Conservation (phyloP, 768 basidiomycete species). For the Tulasnella sp. region DNA sequence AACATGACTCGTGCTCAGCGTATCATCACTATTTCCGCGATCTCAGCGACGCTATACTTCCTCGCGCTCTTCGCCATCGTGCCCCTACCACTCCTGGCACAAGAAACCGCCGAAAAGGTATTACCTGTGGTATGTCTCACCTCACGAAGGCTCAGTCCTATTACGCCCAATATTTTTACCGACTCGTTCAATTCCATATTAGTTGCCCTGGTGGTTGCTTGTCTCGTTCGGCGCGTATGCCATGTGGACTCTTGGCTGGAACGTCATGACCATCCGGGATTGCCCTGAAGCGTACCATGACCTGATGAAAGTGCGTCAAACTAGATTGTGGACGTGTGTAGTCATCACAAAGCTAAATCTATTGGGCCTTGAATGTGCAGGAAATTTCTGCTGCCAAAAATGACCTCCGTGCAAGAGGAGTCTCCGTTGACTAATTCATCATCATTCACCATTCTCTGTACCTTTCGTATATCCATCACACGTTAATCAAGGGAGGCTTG, state of each 20-base stretch:
- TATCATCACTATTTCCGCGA: background rate
- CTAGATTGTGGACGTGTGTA: background rate
- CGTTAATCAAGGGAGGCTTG: no score
- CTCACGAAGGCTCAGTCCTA: background rate
- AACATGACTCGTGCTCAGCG: constrained; percentile 22
- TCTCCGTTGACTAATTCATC: constrained; percentile 19
- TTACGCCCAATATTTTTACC: background rate
- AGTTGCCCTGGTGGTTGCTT: constrained; percentile 23
- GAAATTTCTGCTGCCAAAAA: constrained; percentile 22
- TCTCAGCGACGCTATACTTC: constrained; percentile 15
- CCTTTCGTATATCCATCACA: background rate
- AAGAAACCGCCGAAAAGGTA: constrained; percentile 12
- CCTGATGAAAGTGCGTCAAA: constrained; percentile 18
- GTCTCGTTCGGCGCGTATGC: constrained; percentile 23
- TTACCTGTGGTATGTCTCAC: constrained; percentile 20
- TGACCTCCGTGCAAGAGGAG: constrained; percentile 19
- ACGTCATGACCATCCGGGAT: constrained; percentile 21
- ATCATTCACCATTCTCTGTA: background rate
- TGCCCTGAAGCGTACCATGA: constrained; percentile 23
- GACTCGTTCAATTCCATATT: background rate
- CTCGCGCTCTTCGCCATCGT: constrained; percentile 19
- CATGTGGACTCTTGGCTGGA: constrained; percentile 20
- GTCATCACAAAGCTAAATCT: background rate
- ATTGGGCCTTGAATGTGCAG: constrained; percentile 3
- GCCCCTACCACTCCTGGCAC: constrained; percentile 15